Percentiles rank a stretch among this genome's conserved stretches.
phyloP scores from a whole-genome alignment of 164 flowering plant species.

The Dillenia suffruticosa region DNA sequence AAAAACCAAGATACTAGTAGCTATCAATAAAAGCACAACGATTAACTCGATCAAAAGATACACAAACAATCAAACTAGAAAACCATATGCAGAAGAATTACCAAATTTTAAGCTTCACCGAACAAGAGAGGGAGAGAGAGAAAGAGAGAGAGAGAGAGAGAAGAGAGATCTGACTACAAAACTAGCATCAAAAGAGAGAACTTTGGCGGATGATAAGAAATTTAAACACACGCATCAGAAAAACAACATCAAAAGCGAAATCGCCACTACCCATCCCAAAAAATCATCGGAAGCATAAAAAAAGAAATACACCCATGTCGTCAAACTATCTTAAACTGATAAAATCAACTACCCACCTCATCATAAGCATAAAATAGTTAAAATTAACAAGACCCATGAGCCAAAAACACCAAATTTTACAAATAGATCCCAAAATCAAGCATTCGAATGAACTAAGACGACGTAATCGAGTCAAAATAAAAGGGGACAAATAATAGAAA shows the following conservation, averaged over 20 bases:
- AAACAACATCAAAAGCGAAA: not conserved
- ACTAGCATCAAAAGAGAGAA: too few species aligned
- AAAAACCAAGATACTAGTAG: too few species aligned
- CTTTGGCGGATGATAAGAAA: too few species aligned
- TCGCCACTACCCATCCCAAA: conserved; percentile 6
- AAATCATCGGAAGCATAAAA: conserved; percentile 3
- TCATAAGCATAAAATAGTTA: not conserved
- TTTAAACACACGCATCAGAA: not conserved
- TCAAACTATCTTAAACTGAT: not conserved
- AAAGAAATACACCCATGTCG: not conserved
- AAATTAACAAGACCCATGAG: not conserved
- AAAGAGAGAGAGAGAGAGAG: too few species aligned
- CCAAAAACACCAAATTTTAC: not conserved
- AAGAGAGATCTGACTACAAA: not conserved
- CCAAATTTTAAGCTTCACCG: not conserved
- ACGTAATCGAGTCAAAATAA: too few species aligned
- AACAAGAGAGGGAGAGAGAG: too few species aligned
- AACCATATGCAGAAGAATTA: not conserved
- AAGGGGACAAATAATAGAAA: too few species aligned
- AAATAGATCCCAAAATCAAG: not conserved
- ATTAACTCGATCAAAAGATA: too few species aligned
- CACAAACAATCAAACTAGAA: too few species aligned
- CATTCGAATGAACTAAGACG: too few species aligned
- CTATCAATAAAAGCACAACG: too few species aligned
- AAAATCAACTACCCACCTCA: not conserved